A percentile compares a stretch with the other conserved stretches of the same genome.
phyloP scores from a whole-genome alignment of 2,329 filamentous ascomycete genomes.

The Tolypocladium album region DNA sequence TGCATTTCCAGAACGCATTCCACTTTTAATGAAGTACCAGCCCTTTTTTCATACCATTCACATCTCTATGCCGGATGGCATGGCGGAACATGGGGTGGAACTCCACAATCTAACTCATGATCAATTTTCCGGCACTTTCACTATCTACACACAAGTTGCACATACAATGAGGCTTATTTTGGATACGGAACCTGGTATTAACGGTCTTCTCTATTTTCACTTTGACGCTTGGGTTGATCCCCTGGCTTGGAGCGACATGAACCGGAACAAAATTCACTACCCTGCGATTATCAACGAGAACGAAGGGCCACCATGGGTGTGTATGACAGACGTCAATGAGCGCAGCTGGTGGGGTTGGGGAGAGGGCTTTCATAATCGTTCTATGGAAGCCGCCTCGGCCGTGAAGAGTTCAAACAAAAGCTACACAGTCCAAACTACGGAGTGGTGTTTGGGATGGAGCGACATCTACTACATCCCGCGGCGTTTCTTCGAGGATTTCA shows the following conservation, averaged over 20 bases:
- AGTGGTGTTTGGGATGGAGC: not conserved
- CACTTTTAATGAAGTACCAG: not conserved
- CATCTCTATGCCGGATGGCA: not conserved
- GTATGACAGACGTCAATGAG: not conserved
- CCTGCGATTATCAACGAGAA: not conserved
- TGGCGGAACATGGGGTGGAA: not conserved
- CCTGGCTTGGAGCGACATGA: not conserved
- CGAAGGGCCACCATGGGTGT: not conserved
- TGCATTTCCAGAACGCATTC: not conserved
- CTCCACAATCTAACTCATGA: not conserved
- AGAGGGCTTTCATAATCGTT: not conserved
- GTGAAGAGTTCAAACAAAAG: not conserved
- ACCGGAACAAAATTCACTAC: not conserved
- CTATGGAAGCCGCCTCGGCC: not conserved
- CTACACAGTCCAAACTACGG: not conserved
- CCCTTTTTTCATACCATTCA: not conserved
- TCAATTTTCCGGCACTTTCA: not conserved
- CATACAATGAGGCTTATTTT: not conserved
- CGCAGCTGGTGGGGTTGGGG: not conserved
- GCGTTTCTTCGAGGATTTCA: not conserved
- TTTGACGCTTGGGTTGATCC: not conserved
- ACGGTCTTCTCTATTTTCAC: not conserved
- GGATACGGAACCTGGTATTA: not conserved
- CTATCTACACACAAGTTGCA: not conserved
- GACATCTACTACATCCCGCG: not conserved